Evolutionary conservation across 345 rosid genomes (phyloP), one percentile per base, ranked within the genome.

Genomic region (Arabis hirsuta): DNA sequence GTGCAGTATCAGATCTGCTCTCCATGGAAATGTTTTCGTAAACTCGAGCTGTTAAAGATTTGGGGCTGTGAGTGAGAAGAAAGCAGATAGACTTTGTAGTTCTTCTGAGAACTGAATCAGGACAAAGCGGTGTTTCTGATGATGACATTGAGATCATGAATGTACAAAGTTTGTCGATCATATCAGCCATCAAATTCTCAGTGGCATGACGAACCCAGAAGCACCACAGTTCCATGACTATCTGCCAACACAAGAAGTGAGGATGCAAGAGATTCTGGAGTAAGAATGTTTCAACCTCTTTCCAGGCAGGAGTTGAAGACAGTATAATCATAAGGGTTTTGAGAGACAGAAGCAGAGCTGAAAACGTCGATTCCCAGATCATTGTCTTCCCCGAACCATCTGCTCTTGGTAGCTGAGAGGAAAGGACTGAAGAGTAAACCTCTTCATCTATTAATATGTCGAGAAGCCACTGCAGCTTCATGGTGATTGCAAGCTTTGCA

Each of bases 181-280:
- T 73, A 62, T 20, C 74, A 45, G 77, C 77, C 63, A 78, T 84
- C 68, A 78, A 71, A 69, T 82, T 82, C 20, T 51, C 73, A 66
- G 84, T 85, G 81, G 90, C 88, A 78, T 87, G 78, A 39, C 90
- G 83, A 69, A 83, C 69, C 80, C 87, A 67, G 74, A 94, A 95
- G 85, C 96, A 83, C 92, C 90, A 88, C 45, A 95, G 88, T 67
- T 95, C 99, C 85, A 79, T 63, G 29, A 88, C 78, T 60, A 87
- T 82, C 81, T 95, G 96, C 84, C 84, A 80, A 73, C 99, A 91
- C 69, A 90, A 85, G 73, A 80, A 80, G 78, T 95, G 93, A 50
- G 96, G 96, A 78, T 95, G 96, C 76, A 87, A 84, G 65, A 95
- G 79, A 83, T 89, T 95, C 52, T 86, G 85, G 34, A 89, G 78